Percentiles rank a stretch among this genome's conserved stretches.
Evolutionary conservation across 2,329 filamentous ascomycete species (phyloP).

Genomic region (Arachnomyces sp.): DNA sequence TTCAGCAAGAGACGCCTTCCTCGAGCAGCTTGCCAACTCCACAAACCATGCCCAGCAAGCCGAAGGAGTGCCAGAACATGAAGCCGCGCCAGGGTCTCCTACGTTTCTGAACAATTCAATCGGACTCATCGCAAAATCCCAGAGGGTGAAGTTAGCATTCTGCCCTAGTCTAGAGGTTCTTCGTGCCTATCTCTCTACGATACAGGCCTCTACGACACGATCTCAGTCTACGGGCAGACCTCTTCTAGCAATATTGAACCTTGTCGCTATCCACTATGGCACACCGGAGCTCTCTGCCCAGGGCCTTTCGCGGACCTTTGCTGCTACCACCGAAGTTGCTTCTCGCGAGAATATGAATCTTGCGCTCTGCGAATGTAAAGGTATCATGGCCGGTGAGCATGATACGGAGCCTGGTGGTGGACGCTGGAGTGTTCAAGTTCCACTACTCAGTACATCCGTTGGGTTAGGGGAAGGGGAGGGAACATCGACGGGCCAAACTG

Average conservation of each 20-base stretch:
- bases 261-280: slow-evolving; percentile 33
- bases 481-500: slow-evolving; percentile 51
- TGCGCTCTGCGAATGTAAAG: slow-evolving; percentile 35
- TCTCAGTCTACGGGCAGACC: slow-evolving; percentile 6
- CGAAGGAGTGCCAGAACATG: slow-evolving; percentile 2
- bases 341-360: slow-evolving; percentile 24
- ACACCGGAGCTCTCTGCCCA: slow-evolving; percentile 43
- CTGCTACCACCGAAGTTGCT: slow-evolving; percentile 32
- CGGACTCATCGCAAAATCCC: slow-evolving; percentile 59
- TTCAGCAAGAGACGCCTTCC: slow-evolving; percentile 56
- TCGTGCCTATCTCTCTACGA: slow-evolving; percentile 63
- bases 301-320: slow-evolving; percentile 39
- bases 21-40: slow-evolving; percentile 48
- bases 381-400: slow-evolving; percentile 19
- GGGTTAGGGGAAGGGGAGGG: slow-evolving; percentile 42
- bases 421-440: slow-evolving; percentile 47
- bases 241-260: slow-evolving; percentile 34
- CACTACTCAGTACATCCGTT: slow-evolving; percentile 53
- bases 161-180: slow-evolving; percentile 68
- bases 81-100: slow-evolving; percentile 19
- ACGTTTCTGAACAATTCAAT: slow-evolving; percentile 58
- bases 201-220: slow-evolving; percentile 32
- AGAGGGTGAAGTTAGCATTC: slow-evolving; percentile 64
- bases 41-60: slow-evolving; percentile 13
- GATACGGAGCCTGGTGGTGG: slow-evolving; percentile 24